phyloP scores from a whole-genome alignment of 108 stramenopile genomes.

The Chaetoceros tenuissimus region DNA sequence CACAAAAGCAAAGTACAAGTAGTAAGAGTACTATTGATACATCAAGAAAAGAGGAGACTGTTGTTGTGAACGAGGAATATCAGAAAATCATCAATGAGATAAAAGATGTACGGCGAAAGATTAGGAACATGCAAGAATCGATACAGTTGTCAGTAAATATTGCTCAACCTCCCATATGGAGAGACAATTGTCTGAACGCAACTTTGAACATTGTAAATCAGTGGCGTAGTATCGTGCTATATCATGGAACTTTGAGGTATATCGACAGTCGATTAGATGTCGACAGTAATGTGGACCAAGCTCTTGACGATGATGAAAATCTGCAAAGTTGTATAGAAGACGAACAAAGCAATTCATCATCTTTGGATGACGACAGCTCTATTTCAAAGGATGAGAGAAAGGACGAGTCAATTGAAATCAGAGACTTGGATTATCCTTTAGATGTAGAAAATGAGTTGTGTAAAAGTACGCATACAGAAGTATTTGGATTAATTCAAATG shows the following conservation, averaged over 20 bases:
- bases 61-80: no score
- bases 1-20: background rate
- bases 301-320: slow-evolving; percentile 1
- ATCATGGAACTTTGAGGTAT: slow-evolving; percentile 8
- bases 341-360: slow-evolving; percentile 1
- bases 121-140: slow-evolving; percentile 36
- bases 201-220: slow-evolving; percentile 50
- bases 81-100: no score
- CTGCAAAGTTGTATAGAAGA: background rate
- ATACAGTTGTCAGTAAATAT: slow-evolving; percentile 29
- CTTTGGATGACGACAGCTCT: slow-evolving; percentile 8
- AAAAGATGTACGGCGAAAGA: slow-evolving; percentile 34
- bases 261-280: background rate
- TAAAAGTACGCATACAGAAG: slow-evolving; percentile 19
- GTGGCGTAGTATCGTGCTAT: slow-evolving; percentile 51
- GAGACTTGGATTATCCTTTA: background rate
- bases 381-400: slow-evolving; percentile 1
- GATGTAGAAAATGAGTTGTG: background rate
- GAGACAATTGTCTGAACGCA: slow-evolving; percentile 53
- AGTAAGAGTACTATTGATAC: no score
- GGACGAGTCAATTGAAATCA: no score
- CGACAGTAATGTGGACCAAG: slow-evolving; percentile 3
- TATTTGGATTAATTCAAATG: slow-evolving; percentile 54
- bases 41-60: no score
- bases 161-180: slow-evolving; percentile 39